Evolutionary conservation across 2,329 filamentous ascomycete genomes (phyloP).

Genomic region (Mariannaea elegans): DNA sequence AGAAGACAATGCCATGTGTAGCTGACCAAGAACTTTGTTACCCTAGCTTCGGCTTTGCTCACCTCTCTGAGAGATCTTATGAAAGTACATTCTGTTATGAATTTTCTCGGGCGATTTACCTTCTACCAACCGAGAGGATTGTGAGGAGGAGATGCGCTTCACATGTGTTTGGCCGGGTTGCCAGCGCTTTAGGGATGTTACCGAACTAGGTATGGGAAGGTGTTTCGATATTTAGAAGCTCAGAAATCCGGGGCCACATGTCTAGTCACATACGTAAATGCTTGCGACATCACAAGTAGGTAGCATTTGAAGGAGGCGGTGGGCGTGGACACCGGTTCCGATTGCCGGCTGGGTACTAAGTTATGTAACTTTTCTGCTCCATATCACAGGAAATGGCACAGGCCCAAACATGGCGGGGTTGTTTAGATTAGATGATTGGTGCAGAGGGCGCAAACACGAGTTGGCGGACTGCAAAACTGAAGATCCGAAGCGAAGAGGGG

Average conservation of each 20-base stretch:
- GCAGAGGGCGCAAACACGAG: constrained; percentile 12
- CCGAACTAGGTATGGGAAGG: not conserved
- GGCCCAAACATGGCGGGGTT: not conserved
- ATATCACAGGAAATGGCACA: constrained; percentile 6
- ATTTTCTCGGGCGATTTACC: not conserved
- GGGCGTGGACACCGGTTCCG: not conserved
- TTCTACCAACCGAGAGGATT: not conserved
- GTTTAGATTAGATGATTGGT: not conserved
- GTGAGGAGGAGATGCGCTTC: not conserved
- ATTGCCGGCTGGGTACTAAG: constrained; percentile 5
- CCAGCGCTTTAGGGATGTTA: constrained; percentile 5
- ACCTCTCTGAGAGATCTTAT: not conserved
- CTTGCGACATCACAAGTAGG: not conserved
- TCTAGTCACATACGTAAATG: too few species aligned
- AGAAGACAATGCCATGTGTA: not conserved
- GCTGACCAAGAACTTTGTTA: constrained; percentile 11
- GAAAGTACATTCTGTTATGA: not conserved
- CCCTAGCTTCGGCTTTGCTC: not conserved
- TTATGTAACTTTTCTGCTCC: too few species aligned
- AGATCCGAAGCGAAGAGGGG: constrained; percentile 7
- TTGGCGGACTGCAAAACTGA: not conserved
- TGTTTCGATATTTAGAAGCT: too few species aligned
- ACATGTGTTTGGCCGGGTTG: constrained; percentile 13
- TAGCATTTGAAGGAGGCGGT: not conserved
- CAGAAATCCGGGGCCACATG: too few species aligned